Conservation (phyloP, 1,139 yeast species). For the Arxiozyma slooffiae region DNA sequence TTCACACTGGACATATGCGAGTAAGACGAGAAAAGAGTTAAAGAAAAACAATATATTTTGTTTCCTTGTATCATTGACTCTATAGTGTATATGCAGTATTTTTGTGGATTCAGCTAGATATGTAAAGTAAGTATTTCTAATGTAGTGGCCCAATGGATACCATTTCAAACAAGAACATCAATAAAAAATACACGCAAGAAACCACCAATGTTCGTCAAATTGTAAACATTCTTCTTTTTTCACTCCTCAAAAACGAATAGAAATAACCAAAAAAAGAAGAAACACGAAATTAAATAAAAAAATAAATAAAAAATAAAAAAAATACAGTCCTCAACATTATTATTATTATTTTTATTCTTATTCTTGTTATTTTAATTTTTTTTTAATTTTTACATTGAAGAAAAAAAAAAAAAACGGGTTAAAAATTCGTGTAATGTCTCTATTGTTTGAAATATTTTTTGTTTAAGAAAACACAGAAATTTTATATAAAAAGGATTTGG, state of each 20-base stretch:
- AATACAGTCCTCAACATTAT: background rate
- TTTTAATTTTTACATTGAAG: background rate
- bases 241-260: background rate
- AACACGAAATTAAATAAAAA: background rate
- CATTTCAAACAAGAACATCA: background rate
- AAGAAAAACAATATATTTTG: background rate
- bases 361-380: too few species aligned
- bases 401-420: background rate
- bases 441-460: background rate
- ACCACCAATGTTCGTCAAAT: background rate
- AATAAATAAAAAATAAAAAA: too few species aligned
- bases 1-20: background rate
- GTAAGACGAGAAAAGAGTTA: background rate
- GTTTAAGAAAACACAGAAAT: background rate
- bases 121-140: background rate
- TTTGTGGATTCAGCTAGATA: too few species aligned
- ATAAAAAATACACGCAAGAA: background rate
- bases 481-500: slow-evolving; percentile 3
- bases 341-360: background rate
- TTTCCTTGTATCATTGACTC: background rate
- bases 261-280: background rate
- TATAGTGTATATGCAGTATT: too few species aligned
- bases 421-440: slow-evolving; percentile 1
- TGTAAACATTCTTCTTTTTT: too few species aligned
- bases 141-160: background rate